Evolutionary conservation across 1,284 basidiomycete genomes (phyloP).

Genomic region (Coniferiporia sulphurascens): DNA sequence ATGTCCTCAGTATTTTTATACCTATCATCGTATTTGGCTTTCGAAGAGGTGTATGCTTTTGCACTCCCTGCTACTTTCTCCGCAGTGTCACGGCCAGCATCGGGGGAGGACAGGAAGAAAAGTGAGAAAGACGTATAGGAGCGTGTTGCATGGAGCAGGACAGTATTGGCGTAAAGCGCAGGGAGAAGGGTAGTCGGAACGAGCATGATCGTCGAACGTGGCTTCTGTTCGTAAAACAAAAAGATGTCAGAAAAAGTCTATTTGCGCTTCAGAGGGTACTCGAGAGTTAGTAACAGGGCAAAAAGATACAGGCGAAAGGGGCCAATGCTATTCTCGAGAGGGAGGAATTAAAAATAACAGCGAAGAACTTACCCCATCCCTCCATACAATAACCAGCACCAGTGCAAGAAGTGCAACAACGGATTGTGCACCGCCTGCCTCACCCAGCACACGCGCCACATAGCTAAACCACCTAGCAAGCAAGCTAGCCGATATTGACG

Average conservation of each 20-base stretch:
- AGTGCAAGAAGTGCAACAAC: conserved; percentile 11
- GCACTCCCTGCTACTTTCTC: not conserved
- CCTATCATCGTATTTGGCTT: not conserved
- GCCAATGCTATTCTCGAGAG: too few relatives aligned
- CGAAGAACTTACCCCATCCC: conserved; percentile 3
- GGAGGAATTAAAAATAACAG: too few relatives aligned
- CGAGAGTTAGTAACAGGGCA: too few relatives aligned
- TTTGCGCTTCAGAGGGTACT: not conserved
- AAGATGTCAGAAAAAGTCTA: not conserved
- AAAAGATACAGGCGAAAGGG: too few relatives aligned
- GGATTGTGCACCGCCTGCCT: conserved; percentile 8
- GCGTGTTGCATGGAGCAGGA: conserved; percentile 8
- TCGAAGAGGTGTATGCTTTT: not conserved
- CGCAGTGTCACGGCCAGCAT: not conserved
- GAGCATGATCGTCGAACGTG: conserved; percentile 1
- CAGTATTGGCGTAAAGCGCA: conserved; percentile 14
- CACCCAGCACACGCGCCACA: conserved; percentile 5
- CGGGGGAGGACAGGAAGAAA: not conserved
- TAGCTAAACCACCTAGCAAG: conserved; percentile 1
- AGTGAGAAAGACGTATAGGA: not conserved
- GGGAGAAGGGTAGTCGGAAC: conserved; percentile 13
- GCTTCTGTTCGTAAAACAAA: not conserved
- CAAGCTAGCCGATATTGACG: not conserved
- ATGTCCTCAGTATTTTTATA: conserved; percentile 6
- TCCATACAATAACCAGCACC: conserved; percentile 3